Base-by-base conservation (phyloP, 768 basidiomycete genomes). In the Leccinum subgranulosum region DNA sequence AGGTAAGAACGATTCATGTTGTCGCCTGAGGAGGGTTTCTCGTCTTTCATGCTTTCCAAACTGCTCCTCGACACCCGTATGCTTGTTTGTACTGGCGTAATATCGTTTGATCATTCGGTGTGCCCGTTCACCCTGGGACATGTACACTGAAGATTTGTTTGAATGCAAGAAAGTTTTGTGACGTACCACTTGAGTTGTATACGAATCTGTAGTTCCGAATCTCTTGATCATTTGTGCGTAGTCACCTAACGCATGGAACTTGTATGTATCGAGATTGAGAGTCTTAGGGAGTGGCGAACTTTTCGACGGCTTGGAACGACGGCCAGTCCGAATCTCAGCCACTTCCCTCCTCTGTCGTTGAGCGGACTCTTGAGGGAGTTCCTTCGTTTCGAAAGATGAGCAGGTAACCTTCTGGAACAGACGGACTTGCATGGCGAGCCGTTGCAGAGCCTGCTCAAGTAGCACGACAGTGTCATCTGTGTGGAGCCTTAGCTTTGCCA, bases 241-340 rank as follows among this genome's bases (percentile, higher is more conserved):
- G 53, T 79, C 68, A 0, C 74, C 74, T 2, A 78, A 59, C 0
- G 68, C 58, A 55, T 78, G 77, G 3, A 69, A n/a, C 54, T 78
- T 79, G 54, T 68, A 69, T 1, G 72, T 75, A 1, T 41, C 27
- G 3, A 77, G 49, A 48, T 70, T 76, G 54, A 76, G 69, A 0
- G 34, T 33, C 23, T 59, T 68, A 2, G 17, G 23, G 6, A 27
- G 47, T 8, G 2, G 23, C 3, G 47, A 25, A 1, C 17, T 28
- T 48, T 28, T 45, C 19, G 41, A n/a, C 4, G 43, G 43, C 21
- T 19, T 45, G 19, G 1, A 5, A 19, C 21, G 3, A 14, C 6
- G 12, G 12, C 45, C 45, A 46, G 45, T 8, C 4, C 15, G 47
- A 48, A 48, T 27, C 7, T 48, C 23, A 17, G 47, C 39, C 0